A percentile compares a stretch with the other conserved stretches of the same genome.
phyloP scores from a whole-genome alignment of 768 basidiomycete genomes.

The Dentipellis fragilis region DNA sequence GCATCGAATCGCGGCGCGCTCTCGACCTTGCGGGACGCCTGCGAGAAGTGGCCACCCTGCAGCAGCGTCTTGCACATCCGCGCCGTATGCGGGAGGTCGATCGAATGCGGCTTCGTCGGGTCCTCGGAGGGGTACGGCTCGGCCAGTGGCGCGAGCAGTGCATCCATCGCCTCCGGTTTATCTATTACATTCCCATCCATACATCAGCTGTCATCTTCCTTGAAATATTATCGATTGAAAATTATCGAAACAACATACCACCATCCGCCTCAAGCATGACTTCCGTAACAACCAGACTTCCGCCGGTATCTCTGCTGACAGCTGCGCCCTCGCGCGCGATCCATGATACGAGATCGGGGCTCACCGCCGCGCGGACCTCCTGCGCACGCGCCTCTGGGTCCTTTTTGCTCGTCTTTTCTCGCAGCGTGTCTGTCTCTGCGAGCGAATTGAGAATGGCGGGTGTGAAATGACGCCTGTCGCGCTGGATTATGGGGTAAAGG shows the following conservation, averaged over 20 bases:
- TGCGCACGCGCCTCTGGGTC: constrained; percentile 45
- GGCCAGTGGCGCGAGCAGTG: constrained; percentile 50
- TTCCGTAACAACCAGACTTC: constrained; percentile 69
- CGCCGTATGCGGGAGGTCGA: constrained; percentile 76
- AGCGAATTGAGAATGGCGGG: constrained; percentile 66
- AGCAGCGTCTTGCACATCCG: constrained; percentile 83
- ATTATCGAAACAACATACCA: constrained; percentile 49
- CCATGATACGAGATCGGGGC: constrained; percentile 64
- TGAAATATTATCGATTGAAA: too few relatives aligned
- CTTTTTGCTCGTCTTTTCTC: constrained; percentile 80
- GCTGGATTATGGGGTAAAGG: constrained; percentile 75
- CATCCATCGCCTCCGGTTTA: constrained; percentile 50
- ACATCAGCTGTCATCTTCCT: not conserved
- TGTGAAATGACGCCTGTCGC: constrained; percentile 80
- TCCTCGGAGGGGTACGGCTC: constrained; percentile 48
- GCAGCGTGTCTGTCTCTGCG: constrained; percentile 61
- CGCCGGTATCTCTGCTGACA: constrained; percentile 66
- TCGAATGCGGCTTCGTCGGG: constrained; percentile 43
- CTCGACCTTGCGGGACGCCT: constrained; percentile 43
- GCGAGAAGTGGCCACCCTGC: constrained; percentile 85
- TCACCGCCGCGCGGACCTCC: constrained; percentile 68
- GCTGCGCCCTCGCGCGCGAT: constrained; percentile 51
- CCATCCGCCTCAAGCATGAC: constrained; percentile 80
- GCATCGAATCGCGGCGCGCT: constrained; percentile 47
- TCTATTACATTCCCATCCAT: constrained; percentile 32